Base-by-base conservation (phyloP, 2,329 filamentous ascomycete genomes). In the Ophiostoma pallidulum region DNA sequence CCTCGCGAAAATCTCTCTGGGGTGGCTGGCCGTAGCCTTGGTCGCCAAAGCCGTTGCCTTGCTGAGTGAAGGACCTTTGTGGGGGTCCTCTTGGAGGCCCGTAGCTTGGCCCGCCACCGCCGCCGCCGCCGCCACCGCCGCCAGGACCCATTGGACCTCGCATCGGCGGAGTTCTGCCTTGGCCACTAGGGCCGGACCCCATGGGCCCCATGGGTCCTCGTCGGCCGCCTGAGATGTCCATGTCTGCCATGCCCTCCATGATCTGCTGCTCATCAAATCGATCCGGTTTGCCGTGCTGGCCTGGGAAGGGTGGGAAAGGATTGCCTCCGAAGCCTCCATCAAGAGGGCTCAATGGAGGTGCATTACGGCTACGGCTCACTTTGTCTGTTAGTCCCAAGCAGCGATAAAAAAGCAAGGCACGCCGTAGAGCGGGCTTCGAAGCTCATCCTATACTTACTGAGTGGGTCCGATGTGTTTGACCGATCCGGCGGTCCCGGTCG, bases 231-330 rank as follows among this genome's bases (percentile, higher is more conserved):
- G 56, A 56, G 19, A 73, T 60, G 38, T 67, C 63, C 60, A 73
- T 60, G 7, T 56, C 62, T 8, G 59, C 64, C 64, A 74, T 68
- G 41, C 64, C 60, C 20, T 64, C 63, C n/a, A 67, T 48, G 19
- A 73, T 66, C 22, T 64, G 58, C 14, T 61, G 57, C 35, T 71
- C 70, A 47, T 67, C 61, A 43, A 67, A 66, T 10, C 66, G 52
- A 45, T 70, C 67, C 4, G 63, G 61, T 54, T 59, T 64, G 39
- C 62, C 61, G 8, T 60, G 56, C 36, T 63, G 62, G n/a, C 68
- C 68, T 1, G 68, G 69, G 39, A 71, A 68, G 1, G 62, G 56
- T 1, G 68, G 67, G 51, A 68, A 72, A 4, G 67, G 58, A 46
- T 67, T 62, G n/a, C 64, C 63, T 13, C 62, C 64, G 41, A 65